These are phyloP conservation scores for Cornus kousa DNA, from an alignment of 148 eudicot species.

Conservation along the genomic window DNA sequence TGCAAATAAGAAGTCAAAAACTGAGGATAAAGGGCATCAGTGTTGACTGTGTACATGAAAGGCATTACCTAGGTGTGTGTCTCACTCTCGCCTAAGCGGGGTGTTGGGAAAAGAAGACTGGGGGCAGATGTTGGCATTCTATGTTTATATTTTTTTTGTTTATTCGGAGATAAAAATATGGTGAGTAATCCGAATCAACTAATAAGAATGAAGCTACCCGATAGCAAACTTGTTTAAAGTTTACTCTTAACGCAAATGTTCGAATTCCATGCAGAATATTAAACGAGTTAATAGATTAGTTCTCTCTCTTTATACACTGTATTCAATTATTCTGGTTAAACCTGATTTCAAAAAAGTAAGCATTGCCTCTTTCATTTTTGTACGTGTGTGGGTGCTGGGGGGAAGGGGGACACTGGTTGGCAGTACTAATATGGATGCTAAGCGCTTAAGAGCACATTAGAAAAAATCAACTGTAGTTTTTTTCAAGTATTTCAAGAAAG, in stretches of 20 bases:
- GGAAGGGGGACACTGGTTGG: not conserved
- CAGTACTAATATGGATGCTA: not conserved
- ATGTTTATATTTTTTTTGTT: no score
- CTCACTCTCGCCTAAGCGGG: no score
- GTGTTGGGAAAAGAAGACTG: no score
- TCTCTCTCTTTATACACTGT: not conserved
- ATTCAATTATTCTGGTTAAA: not conserved
- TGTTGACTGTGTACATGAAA: not conserved
- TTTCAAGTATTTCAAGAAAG: not conserved
- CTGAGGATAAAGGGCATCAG: not conserved
- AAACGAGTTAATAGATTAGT: not conserved
- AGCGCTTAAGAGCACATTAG: not conserved
- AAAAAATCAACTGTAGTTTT: not conserved
- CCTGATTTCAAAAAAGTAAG: not conserved
- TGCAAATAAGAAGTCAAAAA: constrained; percentile 1
- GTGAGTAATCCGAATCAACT: constrained; percentile 2
- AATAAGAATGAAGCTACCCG: not conserved
- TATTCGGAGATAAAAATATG: not conserved
- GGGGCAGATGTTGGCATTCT: no score
- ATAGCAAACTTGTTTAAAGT: not conserved
- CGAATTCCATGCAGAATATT: not conserved
- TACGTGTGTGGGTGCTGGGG: not conserved
- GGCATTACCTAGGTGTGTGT: no score
- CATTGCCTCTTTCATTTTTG: not conserved
- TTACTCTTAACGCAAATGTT: not conserved